phyloP scores from a whole-genome alignment of 257 asterid species.

The Solanum appendiculatum region DNA sequence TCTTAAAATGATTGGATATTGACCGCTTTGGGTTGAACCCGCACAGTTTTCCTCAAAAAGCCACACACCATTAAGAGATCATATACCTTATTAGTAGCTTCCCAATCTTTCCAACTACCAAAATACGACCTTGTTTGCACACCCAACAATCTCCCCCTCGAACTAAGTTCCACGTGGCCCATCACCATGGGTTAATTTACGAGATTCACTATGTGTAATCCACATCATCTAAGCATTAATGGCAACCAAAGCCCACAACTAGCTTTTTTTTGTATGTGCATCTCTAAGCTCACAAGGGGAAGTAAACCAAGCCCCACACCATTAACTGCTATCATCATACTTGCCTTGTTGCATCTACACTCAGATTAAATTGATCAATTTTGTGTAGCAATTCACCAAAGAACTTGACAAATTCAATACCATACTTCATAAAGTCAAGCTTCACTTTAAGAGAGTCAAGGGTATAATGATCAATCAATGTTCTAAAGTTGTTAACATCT shows the following conservation, averaged over 20 bases:
- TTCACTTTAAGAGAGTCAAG: not conserved
- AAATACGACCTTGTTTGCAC: not conserved
- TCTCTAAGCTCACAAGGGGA: not conserved
- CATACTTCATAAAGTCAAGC: not conserved
- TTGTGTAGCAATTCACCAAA: not conserved
- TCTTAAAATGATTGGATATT: not conserved
- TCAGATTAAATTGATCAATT: not conserved
- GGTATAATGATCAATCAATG: not conserved
- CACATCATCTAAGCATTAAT: not conserved
- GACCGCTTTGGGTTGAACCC: not conserved
- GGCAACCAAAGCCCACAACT: not conserved
- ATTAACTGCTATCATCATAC: not conserved
- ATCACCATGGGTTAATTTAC: not conserved
- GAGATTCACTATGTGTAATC: not conserved
- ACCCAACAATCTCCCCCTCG: not conserved
- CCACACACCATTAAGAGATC: not conserved
- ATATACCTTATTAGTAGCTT: not conserved
- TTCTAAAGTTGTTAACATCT: not conserved
- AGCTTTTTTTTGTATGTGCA: not conserved
- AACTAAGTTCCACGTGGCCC: not conserved
- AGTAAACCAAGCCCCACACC: not conserved
- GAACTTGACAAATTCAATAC: not conserved
- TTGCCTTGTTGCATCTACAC: fast-evolving
- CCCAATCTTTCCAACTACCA: not conserved
- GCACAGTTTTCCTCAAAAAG: not conserved